Evolutionary conservation across 495 filamentous ascomycete species (phyloP), one percentile per base, ranked within the genome.

Genomic region (Neurospora sp.): DNA sequence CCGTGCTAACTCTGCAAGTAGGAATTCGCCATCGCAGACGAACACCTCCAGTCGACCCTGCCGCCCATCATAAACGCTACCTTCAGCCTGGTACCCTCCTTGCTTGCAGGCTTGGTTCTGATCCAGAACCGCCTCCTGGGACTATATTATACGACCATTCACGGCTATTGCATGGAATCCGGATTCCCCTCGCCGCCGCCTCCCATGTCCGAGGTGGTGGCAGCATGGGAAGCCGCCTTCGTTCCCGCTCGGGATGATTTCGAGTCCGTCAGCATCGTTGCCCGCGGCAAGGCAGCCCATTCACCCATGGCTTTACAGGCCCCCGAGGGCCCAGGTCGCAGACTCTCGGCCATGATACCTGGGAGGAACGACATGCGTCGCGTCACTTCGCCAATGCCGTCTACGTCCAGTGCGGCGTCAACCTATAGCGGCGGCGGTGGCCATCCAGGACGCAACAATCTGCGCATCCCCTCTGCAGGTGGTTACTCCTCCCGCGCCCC

Each of bases 111-210:
- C 44, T 91, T 95, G 74, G 89, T 97, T 37, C 85, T 92, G 77
- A 89, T 93, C 44, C 95, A 98, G 77, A 96, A 95, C 80, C 88
- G 89, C 48, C 85, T 98, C 37, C 86, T 97, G 4, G 94, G 89
- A 0, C 85, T 96, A 72, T 92, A 92, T 75, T 98, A 98, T 82
- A 97, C 94, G 12, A 85, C 90, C 0, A 83, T 97, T 4, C 90
- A 94, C 78, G 89, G 89, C 73, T 98, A 92, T 81, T 93, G 92
- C 74, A 84, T 91, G 71, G 88, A 92, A 35, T 84, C 89, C 72
- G 84, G 87, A 11, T 93, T 95, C 77, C 90, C 90, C 2, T 91
- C 90, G 10, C 92, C 92, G 16, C 88, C 93, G 0, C 91, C 92
- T 0, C 86, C 91, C 2, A 91, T 93, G 85, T 89, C 90, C 27